Conservation (phyloP, 768 basidiomycete species). For the Hortiboletus flavorubellus region DNA sequence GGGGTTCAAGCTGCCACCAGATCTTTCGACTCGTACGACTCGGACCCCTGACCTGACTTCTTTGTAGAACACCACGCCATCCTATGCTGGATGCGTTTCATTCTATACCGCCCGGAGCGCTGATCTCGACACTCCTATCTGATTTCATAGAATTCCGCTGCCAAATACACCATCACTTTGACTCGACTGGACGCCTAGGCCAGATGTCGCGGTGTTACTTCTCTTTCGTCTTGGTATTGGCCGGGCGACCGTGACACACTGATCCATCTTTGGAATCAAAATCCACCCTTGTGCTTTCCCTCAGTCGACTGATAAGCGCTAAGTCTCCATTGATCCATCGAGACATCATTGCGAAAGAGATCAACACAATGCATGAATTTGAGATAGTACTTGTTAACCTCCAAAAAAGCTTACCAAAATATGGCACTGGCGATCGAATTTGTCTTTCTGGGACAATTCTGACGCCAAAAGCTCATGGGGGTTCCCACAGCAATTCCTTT, state of each 20-base stretch:
- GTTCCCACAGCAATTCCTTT: constrained; percentile 5
- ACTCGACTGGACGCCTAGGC: background rate
- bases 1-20: background rate
- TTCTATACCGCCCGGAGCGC: background rate
- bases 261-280: background rate
- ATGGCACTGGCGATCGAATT: background rate
- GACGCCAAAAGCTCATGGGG: background rate
- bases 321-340: background rate
- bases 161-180: background rate
- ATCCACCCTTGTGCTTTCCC: background rate
- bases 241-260: background rate
- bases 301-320: background rate
- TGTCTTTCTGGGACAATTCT: background rate
- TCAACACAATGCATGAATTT: background rate
- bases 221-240: background rate
- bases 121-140: constrained; percentile 11
- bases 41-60: background rate
- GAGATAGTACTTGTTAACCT: constrained; percentile 4
- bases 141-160: background rate
- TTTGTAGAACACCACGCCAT: constrained; percentile 16
- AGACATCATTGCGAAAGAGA: background rate
- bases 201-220: background rate
- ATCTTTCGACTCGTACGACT: constrained; percentile 18
- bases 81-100: background rate
- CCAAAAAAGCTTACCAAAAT: background rate